Base-by-base conservation (phyloP, 1,139 yeast species). In the Debaryomyces singareniensis region DNA sequence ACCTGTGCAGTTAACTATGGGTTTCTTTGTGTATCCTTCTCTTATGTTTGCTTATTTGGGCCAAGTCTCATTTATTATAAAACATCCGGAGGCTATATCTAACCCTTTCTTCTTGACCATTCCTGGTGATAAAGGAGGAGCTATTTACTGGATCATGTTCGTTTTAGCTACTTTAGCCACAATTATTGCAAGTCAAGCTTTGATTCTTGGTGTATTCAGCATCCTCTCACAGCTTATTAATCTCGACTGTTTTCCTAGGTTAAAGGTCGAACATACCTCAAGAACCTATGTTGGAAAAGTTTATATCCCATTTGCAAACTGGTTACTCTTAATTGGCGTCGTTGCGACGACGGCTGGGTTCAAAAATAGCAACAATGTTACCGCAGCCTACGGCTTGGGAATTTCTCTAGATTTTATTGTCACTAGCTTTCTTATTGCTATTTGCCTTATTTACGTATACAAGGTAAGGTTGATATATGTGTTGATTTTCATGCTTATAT, bases 101-200 rank as follows among this genome's bases (percentile, higher is more conserved):
- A 65, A 66, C 34, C 60, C 69, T 4, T 75, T 75, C 43, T 73
- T 61, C 42, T 49, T 53, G 22, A 66, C 76, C 1, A 55, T 72
- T 32, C 79, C 81, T 0, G 78, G 77, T 7, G 68, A 68, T 2
- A 40, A 58, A 7, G 61, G 61, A 15, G 53, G 62, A 10, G 60
- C 58, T 2, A 50, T 59, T 16, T 73, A 68, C 44, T 75, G 78
- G 78, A 41, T 67, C 20, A 58, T 71, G 54, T 71, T 74, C 47
- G 66, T 64, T 10, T 43, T 75, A 35, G 75, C 80, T 1, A 71
- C 73, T 1, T 49, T 74, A 28, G 61, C 75, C 2, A 71, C 79
- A 6, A 63, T 75, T 28, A 72, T 75, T 41, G 79, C 82, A 2
- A 67, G 75, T 10, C 81, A 75, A 44, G 78, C 80, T 0, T 59